Percentiles rank a stretch among this genome's conserved stretches.
Evolutionary conservation across 2,329 filamentous ascomycete genomes (phyloP).

Genomic region (Fusarium nygamai): DNA sequence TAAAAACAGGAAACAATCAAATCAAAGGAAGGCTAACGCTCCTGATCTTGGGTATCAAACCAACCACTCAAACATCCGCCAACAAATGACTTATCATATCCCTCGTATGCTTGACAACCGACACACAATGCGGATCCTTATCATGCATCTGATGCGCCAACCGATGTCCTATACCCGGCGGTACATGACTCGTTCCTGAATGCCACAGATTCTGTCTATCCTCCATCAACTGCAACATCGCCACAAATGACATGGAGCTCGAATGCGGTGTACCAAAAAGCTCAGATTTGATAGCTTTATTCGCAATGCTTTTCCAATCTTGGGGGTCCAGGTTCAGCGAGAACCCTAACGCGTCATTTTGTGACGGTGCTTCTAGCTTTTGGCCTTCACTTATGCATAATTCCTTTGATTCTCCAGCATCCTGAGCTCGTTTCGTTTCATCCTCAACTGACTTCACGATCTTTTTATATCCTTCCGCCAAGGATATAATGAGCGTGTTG

Average conservation of each 20-base stretch:
- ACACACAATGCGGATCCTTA: conserved; percentile 40
- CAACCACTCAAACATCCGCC: conserved; percentile 7
- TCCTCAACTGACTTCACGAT: conserved; percentile 34
- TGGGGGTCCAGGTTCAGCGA: conserved; percentile 24
- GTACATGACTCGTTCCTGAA: conserved; percentile 23
- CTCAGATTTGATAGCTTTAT: conserved; percentile 34
- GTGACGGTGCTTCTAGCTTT: not conserved
- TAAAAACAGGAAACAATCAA: not conserved
- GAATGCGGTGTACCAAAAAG: conserved; percentile 23
- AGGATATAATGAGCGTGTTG: conserved; percentile 38
- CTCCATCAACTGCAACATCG: conserved; percentile 39
- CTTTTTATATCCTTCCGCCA: conserved; percentile 41
- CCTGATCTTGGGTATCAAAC: conserved; percentile 3
- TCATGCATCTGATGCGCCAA: conserved; percentile 19
- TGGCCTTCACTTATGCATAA: conserved; percentile 25
- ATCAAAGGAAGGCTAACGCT: not conserved
- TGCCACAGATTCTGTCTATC: conserved; percentile 39
- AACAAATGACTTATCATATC: conserved; percentile 23
- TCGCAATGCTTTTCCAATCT: conserved; percentile 34
- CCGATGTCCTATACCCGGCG: not conserved
- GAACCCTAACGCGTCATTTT: not conserved
- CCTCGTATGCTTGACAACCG: conserved; percentile 39
- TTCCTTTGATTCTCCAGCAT: conserved; percentile 24
- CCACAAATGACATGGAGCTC: not conserved
- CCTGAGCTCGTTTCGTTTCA: conserved; percentile 28